Conservation (phyloP, 2,329 filamentous ascomycete genomes). For the Ustilaginoidea virens region DNA sequence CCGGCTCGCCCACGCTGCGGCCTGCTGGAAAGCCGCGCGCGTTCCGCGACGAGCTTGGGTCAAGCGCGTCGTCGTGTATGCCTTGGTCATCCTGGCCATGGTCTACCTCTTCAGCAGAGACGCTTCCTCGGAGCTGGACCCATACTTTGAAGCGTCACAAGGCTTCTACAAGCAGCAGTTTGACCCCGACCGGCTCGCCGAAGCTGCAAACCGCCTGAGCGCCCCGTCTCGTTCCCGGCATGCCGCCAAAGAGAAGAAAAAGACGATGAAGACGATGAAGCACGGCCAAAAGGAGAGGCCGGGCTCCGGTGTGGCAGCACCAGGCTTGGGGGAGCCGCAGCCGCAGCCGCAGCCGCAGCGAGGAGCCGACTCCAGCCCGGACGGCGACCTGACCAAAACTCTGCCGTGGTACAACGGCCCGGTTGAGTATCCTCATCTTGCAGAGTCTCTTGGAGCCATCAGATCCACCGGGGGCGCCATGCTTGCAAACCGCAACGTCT, state of each 20-base stretch:
- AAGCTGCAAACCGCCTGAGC: too few species aligned
- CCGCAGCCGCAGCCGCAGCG: too few species aligned
- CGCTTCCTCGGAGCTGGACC: constrained; percentile 10
- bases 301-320: too few species aligned
- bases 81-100: constrained; percentile 32
- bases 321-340: too few species aligned
- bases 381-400: too few species aligned
- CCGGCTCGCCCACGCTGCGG: constrained; percentile 9
- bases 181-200: too few species aligned
- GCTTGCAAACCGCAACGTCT: constrained; percentile 48
- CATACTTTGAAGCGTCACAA: not conserved
- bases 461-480: constrained; percentile 34
- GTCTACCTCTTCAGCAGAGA: constrained; percentile 29
- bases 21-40: constrained; percentile 26
- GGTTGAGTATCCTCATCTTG: constrained; percentile 53
- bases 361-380: too few species aligned
- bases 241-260: not conserved
- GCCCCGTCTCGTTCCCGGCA: too few species aligned
- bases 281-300: not conserved
- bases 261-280: not conserved
- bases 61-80: constrained; percentile 33
- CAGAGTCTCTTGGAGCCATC: constrained; percentile 44
- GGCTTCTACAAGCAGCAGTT: not conserved
- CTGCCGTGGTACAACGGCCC: constrained; percentile 45
- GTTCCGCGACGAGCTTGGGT: constrained; percentile 34